Evolutionary conservation across 2,329 filamentous ascomycete species (phyloP).

Genomic region (Aspergillaceae sp.): DNA sequence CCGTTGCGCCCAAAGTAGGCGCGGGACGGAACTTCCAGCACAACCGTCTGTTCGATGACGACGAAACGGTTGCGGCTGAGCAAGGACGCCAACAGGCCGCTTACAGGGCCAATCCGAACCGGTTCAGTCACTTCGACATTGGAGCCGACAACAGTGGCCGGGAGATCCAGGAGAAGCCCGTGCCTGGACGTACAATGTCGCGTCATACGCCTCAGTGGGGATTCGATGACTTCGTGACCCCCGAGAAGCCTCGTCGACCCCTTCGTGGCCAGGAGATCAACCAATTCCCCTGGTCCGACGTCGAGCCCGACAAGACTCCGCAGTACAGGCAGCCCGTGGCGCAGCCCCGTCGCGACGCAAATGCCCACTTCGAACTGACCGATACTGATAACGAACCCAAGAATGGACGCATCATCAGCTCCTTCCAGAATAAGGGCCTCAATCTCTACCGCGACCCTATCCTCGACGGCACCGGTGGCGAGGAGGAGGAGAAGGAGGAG

Average conservation of each 20-base stretch:
- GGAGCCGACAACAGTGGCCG: conserved; percentile 22
- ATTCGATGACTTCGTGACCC: conserved; percentile 81
- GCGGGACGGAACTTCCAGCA: conserved; percentile 54
- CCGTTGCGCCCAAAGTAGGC: conserved; percentile 47
- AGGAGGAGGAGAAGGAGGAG: no score
- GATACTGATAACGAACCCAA: conserved; percentile 58
- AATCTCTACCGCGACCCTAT: conserved; percentile 71
- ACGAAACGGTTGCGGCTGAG: conserved; percentile 40
- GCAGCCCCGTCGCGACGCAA: conserved; percentile 68
- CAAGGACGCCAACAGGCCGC: conserved; percentile 32
- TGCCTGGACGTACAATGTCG: conserved; percentile 20
- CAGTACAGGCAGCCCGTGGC: conserved; percentile 48
- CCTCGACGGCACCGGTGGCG: conserved; percentile 18
- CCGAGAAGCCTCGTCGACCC: conserved; percentile 62
- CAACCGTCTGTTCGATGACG: conserved; percentile 56
- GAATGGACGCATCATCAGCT: conserved; percentile 30
- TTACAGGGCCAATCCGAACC: conserved; percentile 62
- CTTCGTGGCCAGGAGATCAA: conserved; percentile 60
- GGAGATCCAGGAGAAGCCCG: conserved; percentile 17
- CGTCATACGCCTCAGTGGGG: conserved; percentile 68
- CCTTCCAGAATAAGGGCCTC: conserved; percentile 58
- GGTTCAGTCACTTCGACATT: conserved; percentile 59
- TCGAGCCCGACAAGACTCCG: conserved; percentile 43
- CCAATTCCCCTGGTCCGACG: conserved; percentile 67
- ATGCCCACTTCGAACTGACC: conserved; percentile 73